A percentile compares a stretch with the other conserved stretches of the same genome.
phyloP scores from a whole-genome alignment of 208 protist species.

The Acanthamoeba royreba region DNA sequence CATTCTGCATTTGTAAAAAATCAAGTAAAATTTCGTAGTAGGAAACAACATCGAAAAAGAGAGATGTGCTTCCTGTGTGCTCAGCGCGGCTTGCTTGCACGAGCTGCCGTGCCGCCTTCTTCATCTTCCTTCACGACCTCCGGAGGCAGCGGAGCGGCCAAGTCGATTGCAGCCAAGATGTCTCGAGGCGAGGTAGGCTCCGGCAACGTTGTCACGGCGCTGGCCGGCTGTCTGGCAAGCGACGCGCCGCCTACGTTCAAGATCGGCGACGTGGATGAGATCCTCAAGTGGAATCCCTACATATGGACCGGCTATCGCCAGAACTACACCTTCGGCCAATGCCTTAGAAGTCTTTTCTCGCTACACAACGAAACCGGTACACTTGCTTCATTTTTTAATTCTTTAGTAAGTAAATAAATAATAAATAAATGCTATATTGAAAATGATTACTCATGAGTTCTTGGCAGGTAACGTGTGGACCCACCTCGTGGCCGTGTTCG shows the following conservation, averaged over 20 bases:
- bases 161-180: background rate
- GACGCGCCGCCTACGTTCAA: background rate
- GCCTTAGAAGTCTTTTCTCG: background rate
- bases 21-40: no score
- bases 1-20: no score
- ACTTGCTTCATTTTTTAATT: background rate
- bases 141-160: no score
- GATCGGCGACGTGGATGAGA: background rate
- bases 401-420: no score
- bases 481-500: background rate
- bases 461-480: background rate
- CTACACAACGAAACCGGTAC: background rate
- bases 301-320: background rate
- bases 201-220: no score
- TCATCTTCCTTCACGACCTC: background rate
- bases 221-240: background rate
- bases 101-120: background rate
- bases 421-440: no score
- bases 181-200: background rate
- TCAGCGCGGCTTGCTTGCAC: background rate
- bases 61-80: background rate
- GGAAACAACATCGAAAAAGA: no score
- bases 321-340: background rate
- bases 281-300: background rate
- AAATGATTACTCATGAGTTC: background rate